Conservation (phyloP, 192 early-diverging fungal species). For the Coemansia sp. region DNA sequence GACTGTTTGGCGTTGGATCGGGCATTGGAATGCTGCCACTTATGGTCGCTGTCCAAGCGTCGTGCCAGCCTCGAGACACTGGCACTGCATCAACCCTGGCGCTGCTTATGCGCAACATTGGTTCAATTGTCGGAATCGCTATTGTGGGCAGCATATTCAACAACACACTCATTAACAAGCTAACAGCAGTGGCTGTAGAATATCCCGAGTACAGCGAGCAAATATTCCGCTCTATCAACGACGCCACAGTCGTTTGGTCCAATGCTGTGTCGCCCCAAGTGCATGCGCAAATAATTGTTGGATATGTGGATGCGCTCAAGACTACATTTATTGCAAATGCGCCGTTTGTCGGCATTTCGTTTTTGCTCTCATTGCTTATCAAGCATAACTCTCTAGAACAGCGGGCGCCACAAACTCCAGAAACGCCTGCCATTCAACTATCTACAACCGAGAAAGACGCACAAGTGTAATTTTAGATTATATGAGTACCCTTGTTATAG, state of each 20-base stretch:
- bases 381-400: slow-evolving; percentile 21
- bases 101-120: slow-evolving; percentile 23
- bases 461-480: too few species aligned
- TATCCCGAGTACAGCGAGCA: slow-evolving; percentile 14
- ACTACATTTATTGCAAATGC: slow-evolving; percentile 32
- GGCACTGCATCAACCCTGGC: slow-evolving; percentile 29
- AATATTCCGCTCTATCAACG: slow-evolving; percentile 15
- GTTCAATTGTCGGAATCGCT: slow-evolving; percentile 31
- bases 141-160: slow-evolving; percentile 31
- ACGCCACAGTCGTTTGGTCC: slow-evolving; percentile 22
- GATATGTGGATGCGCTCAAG: slow-evolving; percentile 21
- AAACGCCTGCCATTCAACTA: too few species aligned
- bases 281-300: slow-evolving; percentile 13
- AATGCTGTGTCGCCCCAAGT: slow-evolving; percentile 11
- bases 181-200: slow-evolving; percentile 10
- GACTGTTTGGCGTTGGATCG: slow-evolving; percentile 24
- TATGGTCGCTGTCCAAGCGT: slow-evolving; percentile 28
- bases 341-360: slow-evolving; percentile 28
- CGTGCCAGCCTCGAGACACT: slow-evolving; percentile 16
- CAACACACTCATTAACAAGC: slow-evolving; percentile 19
- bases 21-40: slow-evolving; percentile 29
- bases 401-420: not conserved
- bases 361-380: slow-evolving; percentile 21
- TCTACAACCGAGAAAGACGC: too few species aligned
- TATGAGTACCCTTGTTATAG: too few species aligned